A percentile compares a stretch with the other conserved stretches of the same genome.
Conservation (phyloP, 2,329 filamentous ascomycete genomes). For the Aspergillus flavus region DNA sequence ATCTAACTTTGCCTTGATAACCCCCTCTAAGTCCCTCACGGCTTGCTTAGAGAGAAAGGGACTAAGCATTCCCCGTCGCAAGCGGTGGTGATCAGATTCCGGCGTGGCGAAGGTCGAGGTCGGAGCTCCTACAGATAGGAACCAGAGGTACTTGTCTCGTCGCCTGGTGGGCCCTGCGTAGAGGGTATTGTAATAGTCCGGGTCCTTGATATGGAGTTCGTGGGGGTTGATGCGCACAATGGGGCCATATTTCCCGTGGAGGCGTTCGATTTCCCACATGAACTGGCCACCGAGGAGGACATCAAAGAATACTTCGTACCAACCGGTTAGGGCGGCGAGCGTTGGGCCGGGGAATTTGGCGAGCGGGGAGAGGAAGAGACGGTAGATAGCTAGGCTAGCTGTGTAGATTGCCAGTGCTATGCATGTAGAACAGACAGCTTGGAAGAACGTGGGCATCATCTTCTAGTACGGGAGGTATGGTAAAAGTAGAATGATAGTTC, state of each 20-base stretch:
- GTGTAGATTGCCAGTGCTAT: neutral
- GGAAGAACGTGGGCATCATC: neutral
- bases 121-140: slow-evolving; percentile 5
- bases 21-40: slow-evolving; percentile 7
- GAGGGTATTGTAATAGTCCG: slow-evolving; percentile 17
- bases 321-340: slow-evolving; percentile 6
- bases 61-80: slow-evolving; percentile 11
- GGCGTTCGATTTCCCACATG: slow-evolving; percentile 5
- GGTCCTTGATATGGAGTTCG: slow-evolving; percentile 10
- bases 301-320: slow-evolving; percentile 9
- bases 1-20: slow-evolving; percentile 11
- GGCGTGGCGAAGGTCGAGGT: slow-evolving; percentile 13
- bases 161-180: slow-evolving; percentile 17
- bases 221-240: slow-evolving; percentile 9
- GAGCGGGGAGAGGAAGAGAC: slow-evolving; percentile 8
- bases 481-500: neutral
- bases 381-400: neutral
- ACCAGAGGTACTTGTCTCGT: slow-evolving; percentile 19
- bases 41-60: slow-evolving; percentile 17
- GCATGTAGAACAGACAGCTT: neutral
- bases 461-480: neutral
- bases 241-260: slow-evolving; percentile 4
- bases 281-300: slow-evolving; percentile 5
- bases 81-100: slow-evolving; percentile 6
- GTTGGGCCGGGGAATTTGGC: slow-evolving; percentile 9